These are phyloP conservation scores for Delonix regia DNA, from an alignment of 306 rosid genomes.

Conservation along the genomic window DNA sequence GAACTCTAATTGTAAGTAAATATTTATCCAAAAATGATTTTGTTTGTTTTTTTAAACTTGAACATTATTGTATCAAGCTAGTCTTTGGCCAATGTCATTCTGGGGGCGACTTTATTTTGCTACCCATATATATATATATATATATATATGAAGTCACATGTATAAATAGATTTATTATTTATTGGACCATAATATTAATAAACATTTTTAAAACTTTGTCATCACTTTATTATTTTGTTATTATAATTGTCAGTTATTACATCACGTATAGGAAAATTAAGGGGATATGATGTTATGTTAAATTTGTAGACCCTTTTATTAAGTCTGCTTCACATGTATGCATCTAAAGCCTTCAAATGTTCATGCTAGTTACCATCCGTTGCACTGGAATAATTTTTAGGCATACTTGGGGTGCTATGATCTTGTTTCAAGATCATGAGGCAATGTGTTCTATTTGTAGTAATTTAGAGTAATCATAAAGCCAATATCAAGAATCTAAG, in stretches of 20 bases:
- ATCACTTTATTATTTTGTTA: too few species aligned
- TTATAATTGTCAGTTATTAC: too few species aligned
- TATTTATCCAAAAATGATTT: background rate
- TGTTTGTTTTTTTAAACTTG: constrained; percentile 7
- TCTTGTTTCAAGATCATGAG: background rate
- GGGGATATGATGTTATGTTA: too few species aligned
- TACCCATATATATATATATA: too few species aligned
- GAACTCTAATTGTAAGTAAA: too few species aligned
- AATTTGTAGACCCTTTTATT: too few species aligned
- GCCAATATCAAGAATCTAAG: background rate
- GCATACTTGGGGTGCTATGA: background rate
- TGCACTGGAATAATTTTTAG: background rate
- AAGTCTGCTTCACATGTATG: too few species aligned
- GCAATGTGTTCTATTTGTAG: background rate
- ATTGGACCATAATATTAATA: too few species aligned
- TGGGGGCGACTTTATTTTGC: background rate
- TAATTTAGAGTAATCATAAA: background rate
- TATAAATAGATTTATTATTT: too few species aligned
- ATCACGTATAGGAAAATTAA: too few species aligned
- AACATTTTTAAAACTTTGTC: too few species aligned
- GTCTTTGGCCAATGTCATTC: constrained; percentile 40
- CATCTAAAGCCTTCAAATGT: background rate
- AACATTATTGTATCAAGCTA: constrained; percentile 32
- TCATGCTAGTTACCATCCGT: background rate
- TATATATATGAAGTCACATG: too few species aligned